These are phyloP conservation scores for Nothophaeocryptopus gaeumannii DNA, from an alignment of 2,329 filamentous ascomycete species.

Conservation along the genomic window DNA sequence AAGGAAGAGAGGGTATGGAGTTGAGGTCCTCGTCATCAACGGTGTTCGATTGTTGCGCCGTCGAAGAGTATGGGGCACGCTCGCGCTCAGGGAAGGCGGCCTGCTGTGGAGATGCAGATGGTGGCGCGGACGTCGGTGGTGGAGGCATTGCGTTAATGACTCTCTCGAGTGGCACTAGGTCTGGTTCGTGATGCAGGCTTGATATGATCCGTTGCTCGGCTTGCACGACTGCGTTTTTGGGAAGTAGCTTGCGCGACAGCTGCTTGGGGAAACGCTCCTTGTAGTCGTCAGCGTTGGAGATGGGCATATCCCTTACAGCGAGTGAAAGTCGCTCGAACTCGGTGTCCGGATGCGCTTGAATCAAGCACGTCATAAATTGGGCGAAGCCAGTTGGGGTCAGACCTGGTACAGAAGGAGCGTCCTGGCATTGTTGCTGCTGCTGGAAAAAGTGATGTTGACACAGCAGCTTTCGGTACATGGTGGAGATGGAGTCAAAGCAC, in stretches of 20 bases:
- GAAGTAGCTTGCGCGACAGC: constrained; percentile 70
- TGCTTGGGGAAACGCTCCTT: constrained; percentile 76
- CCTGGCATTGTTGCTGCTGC: constrained; percentile 35
- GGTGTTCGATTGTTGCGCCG: constrained; percentile 29
- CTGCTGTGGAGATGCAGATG: constrained; percentile 25
- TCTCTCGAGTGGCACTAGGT: constrained; percentile 45
- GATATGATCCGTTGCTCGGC: constrained; percentile 60
- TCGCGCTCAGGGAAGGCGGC: constrained; percentile 38
- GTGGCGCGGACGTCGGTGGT: constrained; percentile 29
- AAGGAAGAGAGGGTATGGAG: constrained; percentile 44
- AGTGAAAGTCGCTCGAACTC: constrained; percentile 69
- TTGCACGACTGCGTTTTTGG: constrained; percentile 55
- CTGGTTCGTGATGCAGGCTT: constrained; percentile 36
- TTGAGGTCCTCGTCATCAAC: constrained; percentile 40
- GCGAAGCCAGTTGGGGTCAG: constrained; percentile 49
- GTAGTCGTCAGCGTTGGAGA: constrained; percentile 62
- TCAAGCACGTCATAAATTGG: constrained; percentile 67
- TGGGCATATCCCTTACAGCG: constrained; percentile 67
- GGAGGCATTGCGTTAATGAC: constrained; percentile 35
- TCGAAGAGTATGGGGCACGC: constrained; percentile 40
- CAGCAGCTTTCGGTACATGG: constrained; percentile 47
- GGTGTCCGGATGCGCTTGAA: constrained; percentile 71
- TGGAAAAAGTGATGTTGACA: constrained; percentile 52
- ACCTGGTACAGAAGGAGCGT: constrained; percentile 44
- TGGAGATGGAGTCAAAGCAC: constrained; percentile 40